phyloP scores from a whole-genome alignment of 805 yeast species.

The Maudiozyma pseudohumilis region DNA sequence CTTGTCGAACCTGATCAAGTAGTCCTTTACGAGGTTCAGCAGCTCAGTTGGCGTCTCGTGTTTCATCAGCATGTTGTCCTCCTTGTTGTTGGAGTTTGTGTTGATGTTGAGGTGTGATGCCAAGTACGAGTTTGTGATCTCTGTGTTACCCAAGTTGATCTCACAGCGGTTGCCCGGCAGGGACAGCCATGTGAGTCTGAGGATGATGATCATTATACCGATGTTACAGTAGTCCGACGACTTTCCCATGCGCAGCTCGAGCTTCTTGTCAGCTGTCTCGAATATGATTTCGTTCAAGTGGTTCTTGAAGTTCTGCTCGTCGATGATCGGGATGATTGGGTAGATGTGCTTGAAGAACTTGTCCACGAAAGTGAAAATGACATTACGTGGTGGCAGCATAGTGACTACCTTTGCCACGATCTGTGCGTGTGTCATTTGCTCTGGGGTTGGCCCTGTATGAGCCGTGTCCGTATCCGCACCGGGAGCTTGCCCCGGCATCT shows the following conservation, averaged over 20 bases:
- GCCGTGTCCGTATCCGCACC: constrained; percentile 2
- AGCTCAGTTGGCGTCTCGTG: constrained; percentile 25
- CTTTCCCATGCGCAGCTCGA: constrained; percentile 24
- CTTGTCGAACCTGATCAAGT: constrained; percentile 27
- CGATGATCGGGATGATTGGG: constrained; percentile 57
- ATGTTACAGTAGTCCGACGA: constrained; percentile 34
- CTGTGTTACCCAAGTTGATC: constrained; percentile 20
- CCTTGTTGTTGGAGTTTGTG: constrained; percentile 21
- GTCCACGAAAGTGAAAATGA: constrained; percentile 47
- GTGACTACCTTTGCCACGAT: constrained; percentile 26
- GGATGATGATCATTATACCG: constrained; percentile 42
- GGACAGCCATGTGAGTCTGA: constrained; percentile 48
- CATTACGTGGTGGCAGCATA: constrained; percentile 43
- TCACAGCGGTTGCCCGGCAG: constrained; percentile 36
- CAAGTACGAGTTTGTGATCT: constrained; percentile 5
- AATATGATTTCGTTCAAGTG: constrained; percentile 23
- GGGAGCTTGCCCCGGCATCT: no score
- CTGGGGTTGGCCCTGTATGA: background rate
- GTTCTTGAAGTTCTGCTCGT: constrained; percentile 36
- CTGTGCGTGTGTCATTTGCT: constrained; percentile 13
- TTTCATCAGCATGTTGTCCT: constrained; percentile 21
- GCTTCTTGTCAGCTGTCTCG: constrained; percentile 12
- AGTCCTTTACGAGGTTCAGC: constrained; percentile 21
- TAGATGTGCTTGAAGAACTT: constrained; percentile 51
- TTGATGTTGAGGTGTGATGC: constrained; percentile 4